Conservation (phyloP, 169 alveolate genomes). For the Eimeria nieschulzi region DNA sequence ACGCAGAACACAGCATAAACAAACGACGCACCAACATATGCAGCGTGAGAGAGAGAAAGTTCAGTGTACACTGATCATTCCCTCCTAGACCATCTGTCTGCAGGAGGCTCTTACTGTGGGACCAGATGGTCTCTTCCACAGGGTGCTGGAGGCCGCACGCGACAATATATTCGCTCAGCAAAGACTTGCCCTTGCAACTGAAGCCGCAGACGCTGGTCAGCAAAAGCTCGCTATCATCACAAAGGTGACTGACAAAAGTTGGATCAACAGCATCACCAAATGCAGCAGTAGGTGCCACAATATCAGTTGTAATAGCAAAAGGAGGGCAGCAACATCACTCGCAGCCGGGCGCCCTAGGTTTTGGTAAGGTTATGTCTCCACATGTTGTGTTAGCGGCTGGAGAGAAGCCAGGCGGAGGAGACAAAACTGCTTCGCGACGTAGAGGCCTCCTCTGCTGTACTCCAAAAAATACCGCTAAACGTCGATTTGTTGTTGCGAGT, state of each 20-base stretch:
- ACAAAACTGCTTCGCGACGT: slow-evolving; percentile 17
- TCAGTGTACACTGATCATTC: too few species aligned
- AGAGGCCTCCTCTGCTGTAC: background rate
- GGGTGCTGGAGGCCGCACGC: slow-evolving; percentile 33
- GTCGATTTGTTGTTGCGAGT: slow-evolving; percentile 47
- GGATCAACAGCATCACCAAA: background rate
- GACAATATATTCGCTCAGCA: slow-evolving; percentile 2
- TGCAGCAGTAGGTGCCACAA: background rate
- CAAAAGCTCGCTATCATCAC: slow-evolving; percentile 7
- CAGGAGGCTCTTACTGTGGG: slow-evolving; percentile 16
- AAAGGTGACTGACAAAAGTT: background rate
- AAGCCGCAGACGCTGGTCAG: slow-evolving; percentile 59
- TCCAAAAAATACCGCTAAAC: slow-evolving; percentile 3
- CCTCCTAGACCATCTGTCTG: too few species aligned
- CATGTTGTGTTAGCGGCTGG: slow-evolving; percentile 4
- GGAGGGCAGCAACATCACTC: too few species aligned
- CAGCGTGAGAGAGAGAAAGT: too few species aligned
- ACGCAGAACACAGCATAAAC: too few species aligned
- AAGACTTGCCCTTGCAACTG: slow-evolving; percentile 40
- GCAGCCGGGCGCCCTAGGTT: too few species aligned
- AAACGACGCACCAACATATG: too few species aligned
- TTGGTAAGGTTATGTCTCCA: too few species aligned
- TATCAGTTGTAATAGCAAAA: too few species aligned
- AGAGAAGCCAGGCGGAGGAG: slow-evolving; percentile 28
- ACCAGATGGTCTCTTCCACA: slow-evolving; percentile 11